Conservation (phyloP, 2,329 filamentous ascomycete species). For the Colletotrichum sp. region DNA sequence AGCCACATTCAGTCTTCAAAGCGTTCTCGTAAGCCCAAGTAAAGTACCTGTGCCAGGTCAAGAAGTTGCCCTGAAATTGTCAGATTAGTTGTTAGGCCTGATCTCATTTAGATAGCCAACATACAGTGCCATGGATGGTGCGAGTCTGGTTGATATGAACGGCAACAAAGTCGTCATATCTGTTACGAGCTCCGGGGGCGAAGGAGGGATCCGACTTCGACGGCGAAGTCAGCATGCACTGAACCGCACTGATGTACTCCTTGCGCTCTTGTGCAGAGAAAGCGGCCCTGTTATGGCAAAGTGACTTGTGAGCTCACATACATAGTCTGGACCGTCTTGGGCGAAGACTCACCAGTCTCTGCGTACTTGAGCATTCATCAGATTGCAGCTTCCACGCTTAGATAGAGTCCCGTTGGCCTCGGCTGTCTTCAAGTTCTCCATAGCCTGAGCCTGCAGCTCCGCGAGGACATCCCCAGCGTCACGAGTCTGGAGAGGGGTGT, state of each 20-base stretch:
- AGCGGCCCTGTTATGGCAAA: slow-evolving; percentile 20
- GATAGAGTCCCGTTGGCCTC: slow-evolving; percentile 7
- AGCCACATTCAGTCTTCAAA: slow-evolving; percentile 21
- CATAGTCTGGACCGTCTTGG: background rate
- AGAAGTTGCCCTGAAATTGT: slow-evolving; percentile 1
- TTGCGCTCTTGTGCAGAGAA: slow-evolving; percentile 25
- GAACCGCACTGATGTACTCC: slow-evolving; percentile 21
- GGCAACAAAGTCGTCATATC: slow-evolving; percentile 24
- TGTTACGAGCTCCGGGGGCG: slow-evolving; percentile 14
- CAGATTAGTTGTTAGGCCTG: background rate
- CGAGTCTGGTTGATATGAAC: slow-evolving; percentile 19
- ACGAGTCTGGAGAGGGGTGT: background rate
- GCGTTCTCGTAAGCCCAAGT: slow-evolving; percentile 19
- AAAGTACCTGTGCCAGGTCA: slow-evolving; percentile 23
- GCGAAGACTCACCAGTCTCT: background rate
- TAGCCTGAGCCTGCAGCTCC: background rate
- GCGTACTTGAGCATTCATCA: background rate
- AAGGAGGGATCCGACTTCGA: background rate
- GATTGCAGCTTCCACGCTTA: background rate
- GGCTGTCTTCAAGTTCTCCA: slow-evolving; percentile 4
- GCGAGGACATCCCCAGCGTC: background rate
- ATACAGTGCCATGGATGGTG: slow-evolving; percentile 16
- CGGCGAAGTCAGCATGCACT: slow-evolving; percentile 17
- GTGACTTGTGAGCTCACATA: background rate
- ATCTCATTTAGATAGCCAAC: background rate